Evolutionary conservation across 2,329 filamentous ascomycete genomes (phyloP).

Genomic region (Juglanconis sp.): DNA sequence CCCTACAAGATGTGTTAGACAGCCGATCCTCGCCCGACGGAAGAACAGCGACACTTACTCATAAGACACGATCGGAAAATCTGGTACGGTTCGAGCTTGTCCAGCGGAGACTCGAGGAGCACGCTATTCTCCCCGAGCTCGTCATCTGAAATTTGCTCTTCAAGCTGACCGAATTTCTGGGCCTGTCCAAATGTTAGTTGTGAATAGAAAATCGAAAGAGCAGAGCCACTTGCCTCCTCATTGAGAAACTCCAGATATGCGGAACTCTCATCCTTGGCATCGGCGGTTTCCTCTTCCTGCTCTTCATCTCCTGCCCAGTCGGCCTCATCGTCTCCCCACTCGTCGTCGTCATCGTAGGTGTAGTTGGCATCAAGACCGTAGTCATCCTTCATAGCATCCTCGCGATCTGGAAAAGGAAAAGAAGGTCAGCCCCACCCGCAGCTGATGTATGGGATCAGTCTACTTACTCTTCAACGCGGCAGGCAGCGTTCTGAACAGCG

Average conservation of each 20-base stretch:
- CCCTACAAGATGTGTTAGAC: constrained; percentile 44
- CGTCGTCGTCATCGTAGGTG: constrained; percentile 70
- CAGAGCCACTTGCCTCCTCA: constrained; percentile 63
- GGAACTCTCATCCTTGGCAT: constrained; percentile 84
- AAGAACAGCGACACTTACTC: constrained; percentile 56
- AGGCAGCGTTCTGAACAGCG: constrained; percentile 88
- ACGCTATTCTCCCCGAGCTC: constrained; percentile 91
- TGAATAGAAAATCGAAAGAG: neutral
- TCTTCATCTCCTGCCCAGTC: constrained; percentile 77
- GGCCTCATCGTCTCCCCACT: constrained; percentile 77
- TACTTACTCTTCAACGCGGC: constrained; percentile 76
- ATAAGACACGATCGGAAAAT: constrained; percentile 80
- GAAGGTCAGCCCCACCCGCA: constrained; percentile 23
- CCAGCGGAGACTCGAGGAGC: constrained; percentile 87
- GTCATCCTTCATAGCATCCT: constrained; percentile 88
- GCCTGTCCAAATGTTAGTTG: constrained; percentile 52
- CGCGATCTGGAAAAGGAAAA: constrained; percentile 60
- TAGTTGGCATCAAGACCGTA: constrained; percentile 66
- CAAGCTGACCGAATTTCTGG: constrained; percentile 73
- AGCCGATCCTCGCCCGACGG: neutral
- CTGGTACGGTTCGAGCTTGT: constrained; percentile 91
- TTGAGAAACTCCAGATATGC: constrained; percentile 96
- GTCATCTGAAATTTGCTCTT: constrained; percentile 70
- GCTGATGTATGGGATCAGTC: too few species aligned
- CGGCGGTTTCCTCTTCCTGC: constrained; percentile 59